A percentile compares a stretch with the other conserved stretches of the same genome.
phyloP scores from a whole-genome alignment of 2,329 filamentous ascomycete species.

The Cladosporium sp. region DNA sequence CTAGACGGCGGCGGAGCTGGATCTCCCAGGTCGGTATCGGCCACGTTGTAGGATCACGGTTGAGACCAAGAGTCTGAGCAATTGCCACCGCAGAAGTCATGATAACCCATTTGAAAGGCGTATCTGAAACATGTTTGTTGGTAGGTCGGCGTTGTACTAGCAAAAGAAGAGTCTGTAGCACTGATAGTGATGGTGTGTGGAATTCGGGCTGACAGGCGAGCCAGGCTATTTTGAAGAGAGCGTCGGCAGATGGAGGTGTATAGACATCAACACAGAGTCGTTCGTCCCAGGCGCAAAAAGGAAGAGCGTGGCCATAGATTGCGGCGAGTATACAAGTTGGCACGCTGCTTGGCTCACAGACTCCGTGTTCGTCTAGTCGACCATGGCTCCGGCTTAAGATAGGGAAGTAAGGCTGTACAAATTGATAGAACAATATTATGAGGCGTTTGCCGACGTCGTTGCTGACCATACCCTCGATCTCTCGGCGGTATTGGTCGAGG shows the following conservation, averaged over 20 bases:
- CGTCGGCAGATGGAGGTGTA: constrained; percentile 38
- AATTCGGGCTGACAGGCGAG: constrained; percentile 33
- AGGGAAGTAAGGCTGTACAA: constrained; percentile 50
- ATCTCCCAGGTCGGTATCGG: constrained; percentile 65
- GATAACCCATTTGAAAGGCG: constrained; percentile 39
- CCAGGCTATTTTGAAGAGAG: constrained; percentile 38
- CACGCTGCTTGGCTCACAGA: constrained; percentile 38
- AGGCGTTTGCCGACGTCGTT: constrained; percentile 41
- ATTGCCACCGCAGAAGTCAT: constrained; percentile 51
- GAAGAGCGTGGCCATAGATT: constrained; percentile 49
- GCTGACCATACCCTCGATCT: constrained; percentile 38
- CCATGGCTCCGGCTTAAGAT: constrained; percentile 42
- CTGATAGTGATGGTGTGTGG: constrained; percentile 37
- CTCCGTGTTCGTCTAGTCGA: constrained; percentile 33
- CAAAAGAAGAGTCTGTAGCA: constrained; percentile 37
- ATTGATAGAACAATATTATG: constrained; percentile 45
- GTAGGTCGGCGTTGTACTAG: constrained; percentile 38
- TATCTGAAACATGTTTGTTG: constrained; percentile 39
- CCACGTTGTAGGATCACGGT: constrained; percentile 65
- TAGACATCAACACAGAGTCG: constrained; percentile 40
- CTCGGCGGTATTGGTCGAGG: constrained; percentile 33
- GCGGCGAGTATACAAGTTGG: constrained; percentile 45
- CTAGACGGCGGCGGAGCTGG: constrained; percentile 61
- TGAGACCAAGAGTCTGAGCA: constrained; percentile 60
- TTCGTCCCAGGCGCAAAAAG: constrained; percentile 49